Percentiles rank a stretch among this genome's conserved stretches.
phyloP scores from a whole-genome alignment of 139 green algal genomes.

The Eudorina sp. region DNA sequence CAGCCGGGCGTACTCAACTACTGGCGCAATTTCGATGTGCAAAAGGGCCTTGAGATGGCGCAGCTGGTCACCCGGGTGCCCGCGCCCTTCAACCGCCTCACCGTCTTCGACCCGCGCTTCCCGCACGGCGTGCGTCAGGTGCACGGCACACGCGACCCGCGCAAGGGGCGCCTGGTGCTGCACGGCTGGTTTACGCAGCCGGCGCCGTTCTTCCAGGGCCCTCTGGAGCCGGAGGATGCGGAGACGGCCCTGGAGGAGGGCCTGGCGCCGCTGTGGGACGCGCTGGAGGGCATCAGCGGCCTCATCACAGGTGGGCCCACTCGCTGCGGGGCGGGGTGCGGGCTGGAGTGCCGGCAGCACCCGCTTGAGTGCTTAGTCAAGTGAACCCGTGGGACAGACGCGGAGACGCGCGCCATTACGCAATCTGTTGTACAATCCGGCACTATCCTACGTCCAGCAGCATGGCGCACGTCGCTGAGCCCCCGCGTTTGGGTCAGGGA shows the following conservation, averaged over 20 bases:
- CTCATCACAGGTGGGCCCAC: conserved; percentile 37
- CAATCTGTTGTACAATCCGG: too few species aligned
- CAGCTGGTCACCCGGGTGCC: conserved; percentile 75
- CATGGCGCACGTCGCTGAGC: too few species aligned
- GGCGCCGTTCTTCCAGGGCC: conserved; percentile 75
- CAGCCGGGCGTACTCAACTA: conserved; percentile 79
- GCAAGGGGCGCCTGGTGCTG: conserved; percentile 80
- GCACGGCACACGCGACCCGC: conserved; percentile 74
- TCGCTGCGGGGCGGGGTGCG: too few species aligned
- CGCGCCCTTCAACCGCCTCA: conserved; percentile 77
- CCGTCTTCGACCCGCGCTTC: conserved; percentile 71
- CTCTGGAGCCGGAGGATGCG: conserved; percentile 62
- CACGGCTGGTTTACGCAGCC: conserved; percentile 90
- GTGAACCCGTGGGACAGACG: too few species aligned
- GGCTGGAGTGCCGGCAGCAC: too few species aligned
- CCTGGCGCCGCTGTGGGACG: conserved; percentile 62
- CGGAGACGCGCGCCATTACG: too few species aligned
- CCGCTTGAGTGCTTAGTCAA: too few species aligned
- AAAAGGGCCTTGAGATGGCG: conserved; percentile 72
- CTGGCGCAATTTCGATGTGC: conserved; percentile 73
- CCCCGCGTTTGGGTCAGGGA: too few species aligned
- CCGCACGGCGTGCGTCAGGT: conserved; percentile 80
- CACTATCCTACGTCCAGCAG: too few species aligned
- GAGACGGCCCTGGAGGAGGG: conserved; percentile 58
- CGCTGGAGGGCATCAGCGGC: conserved; percentile 51